phyloP scores from a whole-genome alignment of 2,329 filamentous ascomycete species.

The Neonectria punicea region DNA sequence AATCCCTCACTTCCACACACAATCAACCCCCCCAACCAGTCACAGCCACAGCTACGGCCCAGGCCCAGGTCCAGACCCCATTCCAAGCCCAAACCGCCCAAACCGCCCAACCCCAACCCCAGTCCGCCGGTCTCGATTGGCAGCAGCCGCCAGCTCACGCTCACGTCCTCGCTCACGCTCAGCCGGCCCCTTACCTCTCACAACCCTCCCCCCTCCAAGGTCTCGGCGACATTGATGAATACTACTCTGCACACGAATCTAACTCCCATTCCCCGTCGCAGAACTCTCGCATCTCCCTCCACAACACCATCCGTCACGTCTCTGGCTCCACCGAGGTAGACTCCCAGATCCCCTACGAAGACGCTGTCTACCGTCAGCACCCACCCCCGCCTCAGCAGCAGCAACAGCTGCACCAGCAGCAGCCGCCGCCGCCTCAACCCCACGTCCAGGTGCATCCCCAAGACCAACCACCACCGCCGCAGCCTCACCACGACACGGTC shows the following conservation, averaged over 20 bases:
- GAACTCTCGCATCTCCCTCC: slow-evolving; percentile 50
- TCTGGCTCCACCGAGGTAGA: slow-evolving; percentile 56
- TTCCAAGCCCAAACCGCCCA: slow-evolving; percentile 37
- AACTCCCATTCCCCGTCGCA: slow-evolving; percentile 54
- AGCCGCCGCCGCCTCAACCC: slow-evolving; percentile 37
- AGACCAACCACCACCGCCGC: slow-evolving; percentile 54
- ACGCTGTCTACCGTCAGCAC: slow-evolving; percentile 51
- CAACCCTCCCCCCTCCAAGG: slow-evolving; percentile 59
- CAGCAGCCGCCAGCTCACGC: slow-evolving; percentile 24
- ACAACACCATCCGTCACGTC: slow-evolving; percentile 61
- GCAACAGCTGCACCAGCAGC: slow-evolving; percentile 39
- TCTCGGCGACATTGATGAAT: slow-evolving; percentile 53
- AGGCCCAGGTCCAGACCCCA: slow-evolving; percentile 34
- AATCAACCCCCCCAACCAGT: slow-evolving; percentile 31
- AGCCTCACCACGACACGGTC: slow-evolving; percentile 48
- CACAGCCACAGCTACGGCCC: slow-evolving; percentile 32
- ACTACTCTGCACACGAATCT: slow-evolving; percentile 51
- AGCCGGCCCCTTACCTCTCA: slow-evolving; percentile 49
- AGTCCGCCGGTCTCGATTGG: slow-evolving; percentile 34
- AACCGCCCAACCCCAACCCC: slow-evolving; percentile 34
- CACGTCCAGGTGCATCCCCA: slow-evolving; percentile 37
- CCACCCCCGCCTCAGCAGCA: slow-evolving; percentile 49
- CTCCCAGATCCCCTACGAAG: slow-evolving; percentile 58
- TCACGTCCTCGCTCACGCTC: slow-evolving; percentile 15
- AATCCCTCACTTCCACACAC: slow-evolving; percentile 27